Conservation (phyloP, 2,329 filamentous ascomycete species). For the Alternaria infectoria region DNA sequence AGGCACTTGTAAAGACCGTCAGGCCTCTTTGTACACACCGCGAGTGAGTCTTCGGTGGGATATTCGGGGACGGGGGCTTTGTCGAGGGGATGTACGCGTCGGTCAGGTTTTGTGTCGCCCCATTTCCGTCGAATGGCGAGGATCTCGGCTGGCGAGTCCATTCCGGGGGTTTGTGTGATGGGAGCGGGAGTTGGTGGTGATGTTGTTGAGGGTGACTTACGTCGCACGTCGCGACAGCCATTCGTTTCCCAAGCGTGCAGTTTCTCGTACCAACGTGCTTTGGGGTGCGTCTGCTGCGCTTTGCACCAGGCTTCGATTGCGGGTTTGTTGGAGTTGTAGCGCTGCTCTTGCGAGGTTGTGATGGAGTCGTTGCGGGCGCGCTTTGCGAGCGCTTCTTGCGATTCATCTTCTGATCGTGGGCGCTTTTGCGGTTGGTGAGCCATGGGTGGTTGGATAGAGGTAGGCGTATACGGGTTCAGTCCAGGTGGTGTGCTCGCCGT, state of each 20-base stretch:
- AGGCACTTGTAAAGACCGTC: not conserved
- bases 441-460: not conserved
- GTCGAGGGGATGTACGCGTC: not conserved
- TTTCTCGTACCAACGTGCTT: not conserved
- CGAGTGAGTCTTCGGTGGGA: not conserved
- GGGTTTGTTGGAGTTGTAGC: not conserved
- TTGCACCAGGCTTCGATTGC: not conserved
- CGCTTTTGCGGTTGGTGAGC: not conserved
- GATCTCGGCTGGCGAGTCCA: not conserved
- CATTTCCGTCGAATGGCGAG: not conserved
- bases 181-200: accelerated
- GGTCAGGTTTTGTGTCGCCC: not conserved
- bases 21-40: not conserved
- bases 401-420: not conserved
- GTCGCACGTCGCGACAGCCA: not conserved
- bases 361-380: not conserved
- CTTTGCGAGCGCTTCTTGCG: not conserved
- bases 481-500: not conserved
- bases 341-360: not conserved
- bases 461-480: not conserved
- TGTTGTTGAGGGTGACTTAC: no score
- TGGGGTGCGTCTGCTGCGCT: not conserved
- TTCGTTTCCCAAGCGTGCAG: not conserved
- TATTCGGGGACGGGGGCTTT: not conserved
- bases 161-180: not conserved